Evolutionary conservation across 371 early-diverging fungal genomes (phyloP), one percentile per base, ranked within the genome.

Genomic region (Lichtheimia corymbifera): DNA sequence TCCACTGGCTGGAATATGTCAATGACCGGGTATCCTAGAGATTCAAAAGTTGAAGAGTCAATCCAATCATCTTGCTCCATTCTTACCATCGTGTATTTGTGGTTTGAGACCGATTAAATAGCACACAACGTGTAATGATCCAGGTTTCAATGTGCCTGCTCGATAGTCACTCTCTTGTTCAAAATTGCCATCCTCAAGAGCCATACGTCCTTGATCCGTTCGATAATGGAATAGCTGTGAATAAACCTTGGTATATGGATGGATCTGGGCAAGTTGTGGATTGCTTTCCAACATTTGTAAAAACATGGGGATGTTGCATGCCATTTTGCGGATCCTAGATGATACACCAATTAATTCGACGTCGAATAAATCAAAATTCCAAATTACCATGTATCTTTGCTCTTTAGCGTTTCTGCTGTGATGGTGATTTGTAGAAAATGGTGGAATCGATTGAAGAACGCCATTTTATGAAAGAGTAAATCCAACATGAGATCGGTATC

Each of bases 341-440:
- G 24, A 51, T 25, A 28, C 25, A 5, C 12, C 18, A 14, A 41
- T 4, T 11, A 35, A 9, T 18, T 17, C 0, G 5, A 28, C 12
- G 22, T 22, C 22, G 22, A 22, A 22, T 22, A 2, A 22, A 1
- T 22, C 22, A 1, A 28, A 27, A 40, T 12, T 6, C 3, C 17
- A 13, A 17, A 41, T 5, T 71, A 74, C 79, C 77, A 80, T 41
- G 60, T 70, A 4, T 77, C 77, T 58, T 71, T 67, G 41, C 73
- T 74, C 47, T 58, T 66, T 2, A 50, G 5, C 6, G 63, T 65
- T 5, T 66, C 63, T 22, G 67, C 59, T 13, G 63, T 70, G 4
- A 71, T 64, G 3, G 51, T 59, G 14, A 79, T 54, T 13, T 57
- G 59, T 13, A 80, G 41, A 27, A 73, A 77, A 41, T 69, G 61